These are phyloP conservation scores for Moelleriella libera DNA, from an alignment of 2,329 filamentous ascomycete genomes.

Conservation along the genomic window DNA sequence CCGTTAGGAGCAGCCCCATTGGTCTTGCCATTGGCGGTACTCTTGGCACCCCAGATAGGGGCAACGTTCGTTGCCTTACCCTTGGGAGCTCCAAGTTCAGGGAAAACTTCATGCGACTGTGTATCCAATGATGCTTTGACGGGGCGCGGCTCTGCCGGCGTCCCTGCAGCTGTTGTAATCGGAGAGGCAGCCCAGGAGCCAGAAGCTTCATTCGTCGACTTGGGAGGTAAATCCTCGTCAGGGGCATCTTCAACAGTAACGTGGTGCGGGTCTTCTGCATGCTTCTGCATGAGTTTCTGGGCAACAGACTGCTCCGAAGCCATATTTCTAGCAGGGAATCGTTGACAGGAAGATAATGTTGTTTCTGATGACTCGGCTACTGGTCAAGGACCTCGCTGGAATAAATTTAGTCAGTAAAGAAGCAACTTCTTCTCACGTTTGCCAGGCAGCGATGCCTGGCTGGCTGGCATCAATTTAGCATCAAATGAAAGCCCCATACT, in stretches of 20 bases:
- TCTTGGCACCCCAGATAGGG: conserved; percentile 67
- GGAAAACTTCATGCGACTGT: conserved; percentile 82
- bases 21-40: conserved; percentile 32
- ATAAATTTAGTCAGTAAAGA: too few relatives aligned
- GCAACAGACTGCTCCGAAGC: conserved; percentile 38
- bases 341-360: background rate
- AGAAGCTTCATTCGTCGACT: conserved; percentile 29
- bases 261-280: conserved; percentile 38
- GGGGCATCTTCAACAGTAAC: conserved; percentile 66
- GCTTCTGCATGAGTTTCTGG: conserved; percentile 51
- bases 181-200: conserved; percentile 32
- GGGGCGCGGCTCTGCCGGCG: conserved; percentile 45
- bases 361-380: too few relatives aligned
- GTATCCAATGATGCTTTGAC: conserved; percentile 50
- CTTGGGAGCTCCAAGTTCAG: conserved; percentile 63
- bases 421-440: too few relatives aligned
- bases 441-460: too few relatives aligned
- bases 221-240: conserved; percentile 62
- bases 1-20: conserved; percentile 41
- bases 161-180: conserved; percentile 52
- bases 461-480: too few relatives aligned
- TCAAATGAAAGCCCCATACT: too few relatives aligned
- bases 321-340: conserved; percentile 18
- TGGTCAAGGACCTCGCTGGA: background rate
- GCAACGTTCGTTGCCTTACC: conserved; percentile 53